Evolutionary conservation across 805 yeast species (phyloP), one percentile per base, ranked within the genome.

Genomic region (Ogataea dorogensis): DNA sequence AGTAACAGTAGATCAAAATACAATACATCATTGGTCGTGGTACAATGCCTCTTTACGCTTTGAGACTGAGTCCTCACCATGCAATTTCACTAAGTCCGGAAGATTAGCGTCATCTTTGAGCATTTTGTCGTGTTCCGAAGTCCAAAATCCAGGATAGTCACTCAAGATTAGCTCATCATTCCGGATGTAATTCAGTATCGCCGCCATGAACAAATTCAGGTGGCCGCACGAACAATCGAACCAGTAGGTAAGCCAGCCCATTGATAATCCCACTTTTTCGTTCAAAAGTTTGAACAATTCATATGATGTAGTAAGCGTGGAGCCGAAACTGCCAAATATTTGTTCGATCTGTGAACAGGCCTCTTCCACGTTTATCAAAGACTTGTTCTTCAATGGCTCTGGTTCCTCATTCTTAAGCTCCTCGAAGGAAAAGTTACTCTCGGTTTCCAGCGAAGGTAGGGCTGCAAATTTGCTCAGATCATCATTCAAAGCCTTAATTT

Each of bases 151-250:
- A 8, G 51, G 28, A 35, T 49, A 50, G 24, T 54, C 40, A 24
- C 51, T 42, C 43, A 56, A 36, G 5, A 49, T 42, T n/a, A 56
- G 42, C 28, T 54, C 57, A 14, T 56, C 60, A 21, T 55, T 53
- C 21, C 51, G 38, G 17, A 58, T 42, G 32, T 58, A 58, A 35
- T 58, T 43, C 14, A 52, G 39, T 27, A 58, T 54, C 5, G 59
- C 59, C 26, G 48, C 57, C 38, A 55, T 43, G 21, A 58, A 58
- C 4, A 55, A 42, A 24, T 49, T 56, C 22, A 58, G 48, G 44
- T 56, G 55, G 30, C 64, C 63, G 43, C 60, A 58, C 6, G 61
- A 56, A 33, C 62, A 56, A 34, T 56, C 61, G 47, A 54, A 59
- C 64, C 64, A 59, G 31, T 55, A 55, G 25, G 50, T 51, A 17